Evolutionary conservation across 176 grass and related monocot species (phyloP).

Genomic region (Triticum turgidum): DNA sequence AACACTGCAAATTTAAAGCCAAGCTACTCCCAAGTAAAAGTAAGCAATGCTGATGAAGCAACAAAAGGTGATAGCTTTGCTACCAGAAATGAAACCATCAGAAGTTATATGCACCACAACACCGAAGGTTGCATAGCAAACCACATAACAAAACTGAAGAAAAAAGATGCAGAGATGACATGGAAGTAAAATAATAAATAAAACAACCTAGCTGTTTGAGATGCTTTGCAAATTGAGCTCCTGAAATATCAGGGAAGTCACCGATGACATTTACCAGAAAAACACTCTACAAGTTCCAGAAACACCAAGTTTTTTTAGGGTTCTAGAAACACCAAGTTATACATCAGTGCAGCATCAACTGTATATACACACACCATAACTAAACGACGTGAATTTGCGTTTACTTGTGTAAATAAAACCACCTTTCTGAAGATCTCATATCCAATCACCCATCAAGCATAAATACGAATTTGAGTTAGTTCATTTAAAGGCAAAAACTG

Average conservation of each 20-base stretch:
- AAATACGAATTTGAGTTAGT: too few relatives aligned
- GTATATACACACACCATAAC: not conserved
- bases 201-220: slow-evolving; percentile 59
- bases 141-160: too few relatives aligned
- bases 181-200: not conserved
- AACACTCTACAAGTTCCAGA: slow-evolving; percentile 42
- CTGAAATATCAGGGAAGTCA: slow-evolving; percentile 53
- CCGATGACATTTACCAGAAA: slow-evolving; percentile 45
- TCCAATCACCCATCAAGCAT: too few relatives aligned
- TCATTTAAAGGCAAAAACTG: too few relatives aligned
- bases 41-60: too few relatives aligned
- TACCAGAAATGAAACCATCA: too few relatives aligned
- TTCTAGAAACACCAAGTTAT: not conserved
- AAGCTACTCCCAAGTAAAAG: too few relatives aligned
- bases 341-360: not conserved
- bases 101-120: too few relatives aligned
- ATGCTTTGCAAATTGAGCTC: slow-evolving; percentile 77
- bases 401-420: slow-evolving; percentile 48
- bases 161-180: not conserved
- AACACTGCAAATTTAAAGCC: too few relatives aligned
- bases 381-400: not conserved
- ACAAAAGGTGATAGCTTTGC: too few relatives aligned
- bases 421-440: slow-evolving; percentile 49
- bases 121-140: too few relatives aligned
- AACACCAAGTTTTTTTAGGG: not conserved